These are phyloP conservation scores for Cercospora berteroae DNA, from an alignment of 2,329 filamentous ascomycete species.

Conservation along the genomic window DNA sequence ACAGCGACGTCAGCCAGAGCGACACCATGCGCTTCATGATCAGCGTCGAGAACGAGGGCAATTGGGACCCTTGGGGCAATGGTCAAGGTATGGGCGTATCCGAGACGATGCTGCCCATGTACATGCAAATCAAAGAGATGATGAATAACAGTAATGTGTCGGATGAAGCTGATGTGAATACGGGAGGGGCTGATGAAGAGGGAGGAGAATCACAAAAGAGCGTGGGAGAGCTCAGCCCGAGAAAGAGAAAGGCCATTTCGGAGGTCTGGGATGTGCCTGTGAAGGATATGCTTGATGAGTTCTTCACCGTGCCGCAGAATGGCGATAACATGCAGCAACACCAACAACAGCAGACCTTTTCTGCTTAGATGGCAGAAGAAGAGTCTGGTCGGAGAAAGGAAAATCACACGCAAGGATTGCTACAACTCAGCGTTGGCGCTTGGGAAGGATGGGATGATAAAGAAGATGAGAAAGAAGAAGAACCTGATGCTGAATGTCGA, in stretches of 20 bases:
- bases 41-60: constrained; percentile 21
- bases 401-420: neutral
- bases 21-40: constrained; percentile 25
- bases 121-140: constrained; percentile 26
- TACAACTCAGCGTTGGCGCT: neutral
- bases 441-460: neutral
- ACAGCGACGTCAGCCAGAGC: constrained; percentile 43
- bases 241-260: constrained; percentile 25
- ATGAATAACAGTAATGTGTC: constrained; percentile 17
- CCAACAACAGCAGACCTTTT: neutral
- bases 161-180: constrained; percentile 20
- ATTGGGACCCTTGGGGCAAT: constrained; percentile 19
- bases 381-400: neutral
- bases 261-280: constrained; percentile 20
- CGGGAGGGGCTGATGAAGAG: constrained; percentile 5
- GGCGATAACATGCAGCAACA: neutral
- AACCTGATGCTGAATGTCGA: neutral
- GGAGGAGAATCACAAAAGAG: constrained; percentile 2
- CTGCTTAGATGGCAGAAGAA: neutral
- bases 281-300: constrained; percentile 10
- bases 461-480: neutral
- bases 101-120: constrained; percentile 25
- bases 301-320: neutral
- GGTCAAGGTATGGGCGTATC: constrained; percentile 18
- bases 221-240: constrained; percentile 5